Evolutionary conservation across 2,329 filamentous ascomycete species (phyloP).

Genomic region (Aspergillus sojae): DNA sequence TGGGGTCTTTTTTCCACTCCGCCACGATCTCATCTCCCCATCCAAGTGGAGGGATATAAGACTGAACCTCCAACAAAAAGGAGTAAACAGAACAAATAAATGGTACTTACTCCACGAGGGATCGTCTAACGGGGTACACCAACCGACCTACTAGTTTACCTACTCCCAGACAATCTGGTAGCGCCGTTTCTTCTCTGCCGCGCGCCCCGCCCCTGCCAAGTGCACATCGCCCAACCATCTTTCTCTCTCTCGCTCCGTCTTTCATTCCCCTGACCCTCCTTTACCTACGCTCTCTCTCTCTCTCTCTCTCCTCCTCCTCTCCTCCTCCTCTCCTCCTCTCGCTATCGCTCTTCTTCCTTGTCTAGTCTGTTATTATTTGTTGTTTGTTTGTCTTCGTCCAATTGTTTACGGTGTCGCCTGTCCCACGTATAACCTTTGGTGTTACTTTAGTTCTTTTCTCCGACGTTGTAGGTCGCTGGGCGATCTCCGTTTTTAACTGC

Average conservation of each 20-base stretch:
- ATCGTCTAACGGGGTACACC: too few species aligned
- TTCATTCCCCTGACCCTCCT: conserved; percentile 4
- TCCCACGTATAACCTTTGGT: conserved; percentile 7
- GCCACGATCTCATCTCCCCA: too few species aligned
- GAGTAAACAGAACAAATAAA: too few species aligned
- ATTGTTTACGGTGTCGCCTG: conserved; percentile 3
- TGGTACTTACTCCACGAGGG: too few species aligned
- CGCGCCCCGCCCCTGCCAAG: conserved; percentile 19
- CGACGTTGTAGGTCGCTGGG: conserved; percentile 28
- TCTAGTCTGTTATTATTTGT: not conserved
- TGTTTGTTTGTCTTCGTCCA: not conserved
- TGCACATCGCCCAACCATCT: conserved; percentile 2
- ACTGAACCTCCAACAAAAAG: too few species aligned
- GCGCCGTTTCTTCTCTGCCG: conserved; percentile 17
- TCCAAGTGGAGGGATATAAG: too few species aligned
- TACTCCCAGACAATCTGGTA: not conserved
- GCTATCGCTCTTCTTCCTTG: not conserved
- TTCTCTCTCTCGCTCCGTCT: not conserved
- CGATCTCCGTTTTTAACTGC: conserved; percentile 27
- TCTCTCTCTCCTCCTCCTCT: not conserved
- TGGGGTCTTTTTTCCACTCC: not conserved
- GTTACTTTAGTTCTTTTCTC: conserved; percentile 1
- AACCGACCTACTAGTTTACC: too few species aligned
- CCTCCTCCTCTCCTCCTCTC: not conserved
- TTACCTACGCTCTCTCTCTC: not conserved